phyloP scores from a whole-genome alignment of 805 yeast genomes.

The Cyberlindnera euphorbiiphila region DNA sequence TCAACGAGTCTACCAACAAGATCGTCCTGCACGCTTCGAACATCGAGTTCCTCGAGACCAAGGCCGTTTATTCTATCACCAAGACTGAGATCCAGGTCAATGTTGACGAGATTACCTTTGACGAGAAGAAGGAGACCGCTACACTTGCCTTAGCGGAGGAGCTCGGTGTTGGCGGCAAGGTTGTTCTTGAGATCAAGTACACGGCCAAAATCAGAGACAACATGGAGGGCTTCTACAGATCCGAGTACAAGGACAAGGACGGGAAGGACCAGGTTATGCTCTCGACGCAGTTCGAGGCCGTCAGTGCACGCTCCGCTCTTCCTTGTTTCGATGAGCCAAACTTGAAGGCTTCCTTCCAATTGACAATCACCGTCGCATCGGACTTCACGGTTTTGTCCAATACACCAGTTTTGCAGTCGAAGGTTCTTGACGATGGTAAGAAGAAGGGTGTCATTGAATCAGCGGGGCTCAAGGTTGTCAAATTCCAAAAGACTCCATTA shows the following conservation, averaged over 20 bases:
- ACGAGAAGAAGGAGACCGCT: conserved; percentile 57
- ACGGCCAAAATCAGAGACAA: conserved; percentile 62
- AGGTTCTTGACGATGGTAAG: conserved; percentile 38
- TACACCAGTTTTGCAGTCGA: conserved; percentile 57
- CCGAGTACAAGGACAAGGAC: conserved; percentile 52
- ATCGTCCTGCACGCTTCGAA: conserved; percentile 60
- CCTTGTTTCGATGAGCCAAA: conserved; percentile 86
- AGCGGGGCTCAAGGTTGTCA: conserved; percentile 26
- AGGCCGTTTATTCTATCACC: conserved; percentile 35
- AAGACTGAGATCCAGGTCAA: conserved; percentile 23
- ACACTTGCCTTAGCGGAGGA: conserved; percentile 49
- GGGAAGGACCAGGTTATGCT: conserved; percentile 69
- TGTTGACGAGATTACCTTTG: conserved; percentile 34
- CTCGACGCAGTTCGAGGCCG: conserved; percentile 82
- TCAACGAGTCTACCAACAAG: conserved; percentile 42
- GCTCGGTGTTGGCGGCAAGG: conserved; percentile 34
- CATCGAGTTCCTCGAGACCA: conserved; percentile 49
- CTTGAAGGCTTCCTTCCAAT: conserved; percentile 67
- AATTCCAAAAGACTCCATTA: conserved; percentile 69
- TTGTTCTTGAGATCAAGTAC: conserved; percentile 45
- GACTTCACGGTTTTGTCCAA: conserved; percentile 59
- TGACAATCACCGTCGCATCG: conserved; percentile 54
- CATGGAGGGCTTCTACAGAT: conserved; percentile 79
- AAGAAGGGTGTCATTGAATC: conserved; percentile 44
- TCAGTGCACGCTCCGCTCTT: conserved; percentile 79